Conservation (phyloP, 2,329 filamentous ascomycete genomes). For the Exophiala sideris region DNA sequence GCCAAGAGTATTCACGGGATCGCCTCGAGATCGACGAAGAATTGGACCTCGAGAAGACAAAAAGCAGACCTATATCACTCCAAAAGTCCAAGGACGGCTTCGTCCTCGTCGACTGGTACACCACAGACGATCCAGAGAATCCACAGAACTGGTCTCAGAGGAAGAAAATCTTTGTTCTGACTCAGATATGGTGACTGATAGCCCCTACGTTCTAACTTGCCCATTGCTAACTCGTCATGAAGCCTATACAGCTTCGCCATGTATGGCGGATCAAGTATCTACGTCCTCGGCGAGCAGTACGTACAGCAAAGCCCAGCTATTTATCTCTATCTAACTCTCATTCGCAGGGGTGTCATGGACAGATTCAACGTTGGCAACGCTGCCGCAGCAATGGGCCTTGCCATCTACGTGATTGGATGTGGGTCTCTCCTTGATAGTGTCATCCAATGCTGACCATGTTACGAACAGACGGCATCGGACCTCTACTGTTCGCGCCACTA, state of each 20-base stretch:
- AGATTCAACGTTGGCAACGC: slow-evolving; percentile 14
- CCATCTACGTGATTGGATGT: slow-evolving; percentile 33
- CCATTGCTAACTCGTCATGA: background rate
- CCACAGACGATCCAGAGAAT: slow-evolving; percentile 28
- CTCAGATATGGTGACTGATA: slow-evolving; percentile 21
- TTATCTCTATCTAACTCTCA: background rate
- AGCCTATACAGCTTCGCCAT: slow-evolving; percentile 25
- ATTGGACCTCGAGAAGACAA: slow-evolving; percentile 25
- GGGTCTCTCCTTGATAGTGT: slow-evolving; percentile 34
- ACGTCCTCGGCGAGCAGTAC: slow-evolving; percentile 24
- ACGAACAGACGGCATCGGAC: slow-evolving; percentile 20
- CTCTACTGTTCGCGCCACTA: slow-evolving; percentile 55
- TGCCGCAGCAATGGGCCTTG: slow-evolving; percentile 20
- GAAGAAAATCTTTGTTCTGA: slow-evolving; percentile 24
- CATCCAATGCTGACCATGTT: background rate
- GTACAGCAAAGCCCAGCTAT: background rate
- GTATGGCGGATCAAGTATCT: slow-evolving; percentile 26
- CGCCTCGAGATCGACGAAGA: slow-evolving; percentile 35
- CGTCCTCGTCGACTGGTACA: slow-evolving; percentile 26
- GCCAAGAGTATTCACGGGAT: slow-evolving; percentile 22
- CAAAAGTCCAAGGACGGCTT: slow-evolving; percentile 33
- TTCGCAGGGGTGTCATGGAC: slow-evolving; percentile 11
- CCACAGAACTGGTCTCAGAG: slow-evolving; percentile 29
- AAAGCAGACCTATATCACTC: slow-evolving; percentile 31
- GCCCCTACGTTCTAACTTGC: background rate